Conservation (phyloP, 75 land plant species). For the Chamaecyparis obtusa region DNA sequence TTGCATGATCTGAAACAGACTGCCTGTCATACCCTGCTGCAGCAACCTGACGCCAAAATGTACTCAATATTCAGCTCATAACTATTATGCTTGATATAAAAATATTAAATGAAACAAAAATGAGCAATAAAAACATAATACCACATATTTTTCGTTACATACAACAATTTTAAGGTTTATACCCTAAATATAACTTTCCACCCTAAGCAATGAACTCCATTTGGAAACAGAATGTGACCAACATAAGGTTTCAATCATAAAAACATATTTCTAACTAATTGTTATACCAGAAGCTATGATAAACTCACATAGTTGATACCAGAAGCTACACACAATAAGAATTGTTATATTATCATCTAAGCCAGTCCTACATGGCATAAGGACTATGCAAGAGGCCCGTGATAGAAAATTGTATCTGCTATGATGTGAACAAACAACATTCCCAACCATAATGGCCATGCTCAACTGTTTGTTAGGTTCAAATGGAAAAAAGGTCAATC, state of each 20-base stretch:
- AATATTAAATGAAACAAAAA: neutral
- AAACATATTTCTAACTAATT: neutral
- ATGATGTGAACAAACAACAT: neutral
- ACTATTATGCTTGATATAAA: neutral
- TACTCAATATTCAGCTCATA: neutral
- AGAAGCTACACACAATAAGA: too few species aligned
- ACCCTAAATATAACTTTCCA: neutral
- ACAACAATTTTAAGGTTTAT: neutral
- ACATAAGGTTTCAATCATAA: neutral
- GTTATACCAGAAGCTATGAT: too few species aligned
- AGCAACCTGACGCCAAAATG: conserved; percentile 38
- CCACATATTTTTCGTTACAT: neutral
- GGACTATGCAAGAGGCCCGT: neutral
- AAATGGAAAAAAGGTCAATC: neutral
- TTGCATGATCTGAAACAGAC: conserved; percentile 94
- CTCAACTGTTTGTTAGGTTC: neutral
- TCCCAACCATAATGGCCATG: neutral
- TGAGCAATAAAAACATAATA: neutral
- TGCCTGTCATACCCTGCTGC: conserved; percentile 83
- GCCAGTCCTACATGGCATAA: neutral
- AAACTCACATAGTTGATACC: too few species aligned
- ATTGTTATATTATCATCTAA: neutral
- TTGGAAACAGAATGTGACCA: neutral
- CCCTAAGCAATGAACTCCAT: neutral
- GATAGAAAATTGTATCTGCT: neutral